Evolutionary conservation across 225 moss, liverwort and hornwort species (phyloP), one percentile per base, ranked within the genome.

Genomic region (Polytrichum commune): DNA sequence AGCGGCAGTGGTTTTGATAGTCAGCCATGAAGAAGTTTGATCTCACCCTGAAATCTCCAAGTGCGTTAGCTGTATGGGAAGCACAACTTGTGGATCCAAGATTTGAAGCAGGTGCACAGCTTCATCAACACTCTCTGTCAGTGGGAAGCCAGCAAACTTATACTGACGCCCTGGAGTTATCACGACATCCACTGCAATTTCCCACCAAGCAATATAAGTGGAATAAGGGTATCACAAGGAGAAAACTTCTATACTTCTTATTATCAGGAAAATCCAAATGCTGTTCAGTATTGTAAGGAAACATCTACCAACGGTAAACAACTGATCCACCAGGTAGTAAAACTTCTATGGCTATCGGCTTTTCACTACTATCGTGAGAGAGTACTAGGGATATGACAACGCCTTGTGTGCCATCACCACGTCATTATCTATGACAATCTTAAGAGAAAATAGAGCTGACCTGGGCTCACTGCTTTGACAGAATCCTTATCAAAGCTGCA

Each of bases 111-210:
- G 73, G 29, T 67, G 77, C 61, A 78, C 73, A 65, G 83, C 80
- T 78, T 86, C 83, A 24, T 78, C 75, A 7, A 83, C 75, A 67
- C 80, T 83, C 80, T 83, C 86, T 67, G 83, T 86, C 56, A 86
- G 75, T 54, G 83, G 86, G 35, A 83, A 75, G 27, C 86, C 86
- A 54, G 77, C 80, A 73, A 78, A 61, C 80, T 83, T 86, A 77
- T 77, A 86, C 19, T 86, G 86, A 65, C 86, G 82, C 55, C 86
- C 86, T 26, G 86, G 86, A 13, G 83, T 86, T 22, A 86, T 83
- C 18, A 86, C 86, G 55, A 83, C 86, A 68, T 86, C 83, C 57
- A 83, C 80, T 83, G 86, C 67, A 58, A 26, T 22, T 62, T 23
- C 72, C 53, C 77, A 55, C 74, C 22, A 63, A 77, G 58, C 6